phyloP scores from a whole-genome alignment of 148 eudicot genomes.

The Persicaria tinctoria region DNA sequence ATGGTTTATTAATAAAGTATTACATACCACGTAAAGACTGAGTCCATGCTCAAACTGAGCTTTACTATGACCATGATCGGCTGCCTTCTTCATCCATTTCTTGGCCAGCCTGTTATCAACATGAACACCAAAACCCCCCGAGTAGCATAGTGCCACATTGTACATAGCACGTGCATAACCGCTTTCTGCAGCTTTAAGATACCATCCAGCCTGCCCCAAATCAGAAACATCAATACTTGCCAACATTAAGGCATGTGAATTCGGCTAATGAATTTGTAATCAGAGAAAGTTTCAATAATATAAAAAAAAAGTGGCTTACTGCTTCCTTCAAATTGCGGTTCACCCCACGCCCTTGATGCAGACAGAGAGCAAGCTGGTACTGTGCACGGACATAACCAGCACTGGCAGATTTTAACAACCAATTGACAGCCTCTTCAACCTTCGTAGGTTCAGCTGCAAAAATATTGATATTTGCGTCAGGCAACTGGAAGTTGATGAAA shows the following conservation, averaged over 20 bases:
- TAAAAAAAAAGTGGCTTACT: slow-evolving; percentile 26
- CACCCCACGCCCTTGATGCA: slow-evolving; percentile 67
- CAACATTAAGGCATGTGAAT: not conserved
- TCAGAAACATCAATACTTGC: not conserved
- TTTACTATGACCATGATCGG: slow-evolving; percentile 86
- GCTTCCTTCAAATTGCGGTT: slow-evolving; percentile 47
- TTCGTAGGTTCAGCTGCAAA: slow-evolving; percentile 57
- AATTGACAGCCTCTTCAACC: slow-evolving; percentile 55
- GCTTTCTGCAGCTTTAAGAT: slow-evolving; percentile 72
- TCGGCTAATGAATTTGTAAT: not conserved
- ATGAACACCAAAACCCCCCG: slow-evolving; percentile 56
- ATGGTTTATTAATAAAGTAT: not conserved
- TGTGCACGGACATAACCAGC: slow-evolving; percentile 85
- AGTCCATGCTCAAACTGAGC: slow-evolving; percentile 85
- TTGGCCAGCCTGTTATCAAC: slow-evolving; percentile 48
- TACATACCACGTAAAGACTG: slow-evolving; percentile 61
- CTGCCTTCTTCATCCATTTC: slow-evolving; percentile 94
- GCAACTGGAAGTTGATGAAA: not conserved
- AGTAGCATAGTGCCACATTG: slow-evolving; percentile 66
- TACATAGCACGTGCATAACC: slow-evolving; percentile 92
- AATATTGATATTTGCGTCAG: not conserved
- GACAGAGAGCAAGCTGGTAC: slow-evolving; percentile 85
- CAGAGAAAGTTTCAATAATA: not conserved
- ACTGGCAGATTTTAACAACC: slow-evolving; percentile 54
- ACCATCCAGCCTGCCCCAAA: slow-evolving; percentile 67